Evolutionary conservation across 331 rosid species (phyloP).

Genomic region (Quercus lobata): DNA sequence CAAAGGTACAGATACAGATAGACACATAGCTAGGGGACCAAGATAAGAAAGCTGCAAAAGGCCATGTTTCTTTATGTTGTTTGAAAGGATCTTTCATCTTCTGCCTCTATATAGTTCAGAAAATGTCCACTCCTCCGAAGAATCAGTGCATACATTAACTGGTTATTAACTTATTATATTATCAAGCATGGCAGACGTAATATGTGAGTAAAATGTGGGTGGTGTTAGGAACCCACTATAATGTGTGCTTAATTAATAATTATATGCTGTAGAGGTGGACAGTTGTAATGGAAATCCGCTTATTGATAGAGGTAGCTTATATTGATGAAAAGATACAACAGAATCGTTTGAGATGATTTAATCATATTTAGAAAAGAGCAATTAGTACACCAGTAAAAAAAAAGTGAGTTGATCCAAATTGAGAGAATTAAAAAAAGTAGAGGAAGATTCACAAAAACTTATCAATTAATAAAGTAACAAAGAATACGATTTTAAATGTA

Average conservation of each 20-base stretch:
- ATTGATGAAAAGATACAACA: no score
- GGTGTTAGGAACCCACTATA: background rate
- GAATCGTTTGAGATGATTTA: no score
- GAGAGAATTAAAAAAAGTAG: no score
- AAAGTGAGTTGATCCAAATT: no score
- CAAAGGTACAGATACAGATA: background rate
- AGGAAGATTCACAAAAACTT: no score
- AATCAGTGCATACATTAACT: background rate
- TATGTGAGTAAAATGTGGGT: background rate
- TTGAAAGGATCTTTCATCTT: background rate
- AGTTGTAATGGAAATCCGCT: background rate
- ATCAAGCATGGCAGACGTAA: background rate
- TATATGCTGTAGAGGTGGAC: background rate
- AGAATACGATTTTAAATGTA: background rate
- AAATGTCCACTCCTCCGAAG: background rate
- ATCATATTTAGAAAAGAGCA: no score
- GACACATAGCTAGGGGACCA: background rate
- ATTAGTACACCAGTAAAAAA: background rate
- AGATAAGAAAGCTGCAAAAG: background rate
- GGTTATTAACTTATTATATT: background rate
- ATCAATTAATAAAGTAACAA: no score
- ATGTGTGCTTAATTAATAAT: background rate
- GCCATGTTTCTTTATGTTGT: background rate
- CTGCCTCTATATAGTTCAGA: background rate
- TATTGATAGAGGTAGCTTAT: no score